Percentiles rank a stretch among this genome's conserved stretches.
These are phyloP conservation scores for Diplodia seriata DNA, from an alignment of 2,329 filamentous ascomycete species.

Conservation along the genomic window DNA sequence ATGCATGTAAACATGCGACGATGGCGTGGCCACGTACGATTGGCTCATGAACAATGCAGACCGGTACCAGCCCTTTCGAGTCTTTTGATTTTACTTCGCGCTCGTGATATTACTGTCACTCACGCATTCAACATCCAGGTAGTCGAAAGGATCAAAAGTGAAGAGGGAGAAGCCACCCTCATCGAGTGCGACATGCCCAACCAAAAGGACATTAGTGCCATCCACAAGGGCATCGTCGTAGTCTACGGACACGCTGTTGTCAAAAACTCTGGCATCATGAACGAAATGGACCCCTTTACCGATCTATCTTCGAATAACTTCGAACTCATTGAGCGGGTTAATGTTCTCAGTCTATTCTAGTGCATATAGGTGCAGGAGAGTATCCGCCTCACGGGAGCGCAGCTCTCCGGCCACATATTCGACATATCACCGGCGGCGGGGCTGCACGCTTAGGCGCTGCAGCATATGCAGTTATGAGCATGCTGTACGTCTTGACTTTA, in stretches of 20 bases:
- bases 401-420: not conserved
- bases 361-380: not conserved
- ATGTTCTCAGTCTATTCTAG: conserved; percentile 1
- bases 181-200: not conserved
- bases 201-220: not conserved
- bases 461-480: not conserved
- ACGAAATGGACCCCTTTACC: not conserved
- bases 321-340: not conserved
- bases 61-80: too few species aligned
- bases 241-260: too few species aligned
- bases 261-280: too few species aligned
- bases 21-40: too few species aligned
- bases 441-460: not conserved
- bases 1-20: too few species aligned
- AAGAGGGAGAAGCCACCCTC: not conserved
- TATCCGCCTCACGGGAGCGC: not conserved
- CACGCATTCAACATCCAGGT: not conserved
- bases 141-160: not conserved
- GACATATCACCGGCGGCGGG: not conserved
- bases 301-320: not conserved
- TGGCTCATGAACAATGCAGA: too few species aligned
- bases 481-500: not conserved
- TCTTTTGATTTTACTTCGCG: too few species aligned
- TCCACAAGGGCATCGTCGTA: not conserved
- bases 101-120: not conserved